Percentiles rank a stretch among this genome's conserved stretches.
Conservation (phyloP, 768 basidiomycete species). For the Tylopilus rubrobrunneus region DNA sequence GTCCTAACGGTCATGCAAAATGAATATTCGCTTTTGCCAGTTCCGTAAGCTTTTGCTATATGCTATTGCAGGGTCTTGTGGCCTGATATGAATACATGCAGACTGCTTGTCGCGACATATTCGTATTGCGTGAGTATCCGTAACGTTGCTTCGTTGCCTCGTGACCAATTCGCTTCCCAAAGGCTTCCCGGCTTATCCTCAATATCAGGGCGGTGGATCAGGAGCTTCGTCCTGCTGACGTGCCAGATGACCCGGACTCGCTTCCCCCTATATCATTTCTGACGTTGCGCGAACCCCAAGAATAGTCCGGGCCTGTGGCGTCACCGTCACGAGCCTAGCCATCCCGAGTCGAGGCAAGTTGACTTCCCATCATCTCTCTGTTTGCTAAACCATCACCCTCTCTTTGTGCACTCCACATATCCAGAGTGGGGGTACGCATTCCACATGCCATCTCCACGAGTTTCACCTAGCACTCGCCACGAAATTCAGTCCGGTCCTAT, state of each 20-base stretch:
- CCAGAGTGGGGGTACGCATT: too few species aligned
- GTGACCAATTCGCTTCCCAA: not conserved
- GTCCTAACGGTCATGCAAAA: slow-evolving; percentile 12
- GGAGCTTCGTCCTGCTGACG: not conserved
- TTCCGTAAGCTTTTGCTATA: slow-evolving; percentile 9
- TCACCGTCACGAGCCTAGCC: too few species aligned
- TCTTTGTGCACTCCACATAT: too few species aligned
- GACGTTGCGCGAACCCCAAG: not conserved
- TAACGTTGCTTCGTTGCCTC: not conserved
- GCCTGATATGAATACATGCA: slow-evolving; percentile 8
- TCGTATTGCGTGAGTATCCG: slow-evolving; percentile 20
- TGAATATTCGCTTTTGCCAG: slow-evolving; percentile 7
- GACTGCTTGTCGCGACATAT: slow-evolving; percentile 15
- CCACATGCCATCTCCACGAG: too few species aligned
- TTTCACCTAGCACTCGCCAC: too few species aligned
- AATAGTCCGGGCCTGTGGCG: too few species aligned
- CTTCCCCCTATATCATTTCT: not conserved
- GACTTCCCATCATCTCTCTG: too few species aligned
- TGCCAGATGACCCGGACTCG: slow-evolving; percentile 2
- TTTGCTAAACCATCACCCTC: too few species aligned
- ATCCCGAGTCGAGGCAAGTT: too few species aligned
- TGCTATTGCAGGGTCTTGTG: not conserved
- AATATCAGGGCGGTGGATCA: slow-evolving; percentile 13
- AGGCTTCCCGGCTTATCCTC: slow-evolving; percentile 21
- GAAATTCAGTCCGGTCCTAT: too few species aligned